Evolutionary conservation across 2,329 filamentous ascomycete genomes (phyloP).

Genomic region (Aspergillus intermedius): DNA sequence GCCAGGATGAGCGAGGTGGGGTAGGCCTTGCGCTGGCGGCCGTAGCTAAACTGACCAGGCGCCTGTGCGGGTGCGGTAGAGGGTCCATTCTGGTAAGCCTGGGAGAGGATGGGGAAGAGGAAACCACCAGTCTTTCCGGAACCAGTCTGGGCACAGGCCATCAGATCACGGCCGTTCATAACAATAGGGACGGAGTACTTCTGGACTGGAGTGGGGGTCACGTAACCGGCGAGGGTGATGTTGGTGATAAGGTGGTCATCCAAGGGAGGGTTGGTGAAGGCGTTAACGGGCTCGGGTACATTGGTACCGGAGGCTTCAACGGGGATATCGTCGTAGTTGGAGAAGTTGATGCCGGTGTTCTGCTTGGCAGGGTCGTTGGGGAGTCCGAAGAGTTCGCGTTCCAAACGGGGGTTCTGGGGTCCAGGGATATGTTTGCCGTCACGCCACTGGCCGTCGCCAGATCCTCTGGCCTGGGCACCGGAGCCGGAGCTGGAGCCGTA

Average conservation of each 20-base stretch:
- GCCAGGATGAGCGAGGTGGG: slow-evolving; percentile 93
- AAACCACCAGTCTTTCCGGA: slow-evolving; percentile 99
- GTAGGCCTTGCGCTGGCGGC: slow-evolving; percentile 94
- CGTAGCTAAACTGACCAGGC: slow-evolving; percentile 61
- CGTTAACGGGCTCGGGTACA: slow-evolving; percentile 83
- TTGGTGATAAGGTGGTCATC: slow-evolving; percentile 90
- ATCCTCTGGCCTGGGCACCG: slow-evolving; percentile 62
- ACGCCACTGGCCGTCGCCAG: slow-evolving; percentile 91
- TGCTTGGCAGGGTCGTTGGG: slow-evolving; percentile 90
- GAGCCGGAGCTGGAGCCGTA: slow-evolving; percentile 19
- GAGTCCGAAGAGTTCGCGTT: slow-evolving; percentile 91
- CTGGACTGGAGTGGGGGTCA: slow-evolving; percentile 92
- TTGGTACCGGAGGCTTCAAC: slow-evolving; percentile 93
- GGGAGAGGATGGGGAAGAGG: slow-evolving; percentile 97
- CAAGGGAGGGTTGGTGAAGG: slow-evolving; percentile 89
- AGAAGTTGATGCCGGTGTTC: slow-evolving; percentile 98
- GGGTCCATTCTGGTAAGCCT: slow-evolving; percentile 87
- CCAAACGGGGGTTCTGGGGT: slow-evolving; percentile 76
- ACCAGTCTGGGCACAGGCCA: slow-evolving; percentile 99
- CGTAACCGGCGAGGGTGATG: slow-evolving; percentile 91
- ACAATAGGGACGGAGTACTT: slow-evolving; percentile 99
- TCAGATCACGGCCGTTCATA: slow-evolving; percentile 93
- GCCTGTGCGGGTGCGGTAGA: slow-evolving; percentile 59
- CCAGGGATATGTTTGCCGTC: slow-evolving; percentile 95
- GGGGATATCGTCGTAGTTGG: slow-evolving; percentile 99